Base-by-base conservation (phyloP, 192 early-diverging fungal genomes). In the Coemansia sp. region DNA sequence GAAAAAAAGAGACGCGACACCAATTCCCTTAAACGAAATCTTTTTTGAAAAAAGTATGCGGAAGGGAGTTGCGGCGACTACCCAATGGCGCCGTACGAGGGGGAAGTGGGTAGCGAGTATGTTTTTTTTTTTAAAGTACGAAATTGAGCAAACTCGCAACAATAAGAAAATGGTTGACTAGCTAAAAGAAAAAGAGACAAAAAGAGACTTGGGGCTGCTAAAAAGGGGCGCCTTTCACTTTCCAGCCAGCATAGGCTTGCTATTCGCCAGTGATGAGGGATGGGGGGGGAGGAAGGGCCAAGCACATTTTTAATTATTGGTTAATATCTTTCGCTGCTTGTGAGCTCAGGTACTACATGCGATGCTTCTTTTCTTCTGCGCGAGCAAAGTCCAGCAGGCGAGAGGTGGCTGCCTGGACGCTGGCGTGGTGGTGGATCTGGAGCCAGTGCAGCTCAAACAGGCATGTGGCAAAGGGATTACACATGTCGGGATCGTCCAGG, bases 391-490 rank as follows among this genome's bases (percentile, higher is more conserved):
- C 68, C 12, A 84, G 67, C 60, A 84, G 73, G 15, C 68, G 67
- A 9, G 58, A 49, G 1, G 69, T 68, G 15, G 75, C 84, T 2
- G 42, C 66, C 24, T 77, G 79, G 24, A 85, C 84, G 35, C 46
- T 39, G 14, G 71, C 10, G 39, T 65, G 24, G 61, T 73, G 71
- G 62, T 72, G 73, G 62, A 65, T 80, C 67, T 79, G 86, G 57
- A 94, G 88, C 62, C 92, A 84, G 59, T 86, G 85, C 53, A 96
- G 75, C 74, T 98, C 96, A 84, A 91, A 98, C 47, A 96, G 64
- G 72, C 88, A 93, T 4, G 97, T 90, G 3, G 94, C 93, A 76
- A 96, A 95, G 3, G 97, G 94, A 71, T 98, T 98, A 70, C 93
- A 96, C 66, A 97, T 84, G 61, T 98, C 95, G 0, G 96, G 93